Base-by-base conservation (phyloP, 2,329 filamentous ascomycete genomes). In the Pyrenophora seminiperda region DNA sequence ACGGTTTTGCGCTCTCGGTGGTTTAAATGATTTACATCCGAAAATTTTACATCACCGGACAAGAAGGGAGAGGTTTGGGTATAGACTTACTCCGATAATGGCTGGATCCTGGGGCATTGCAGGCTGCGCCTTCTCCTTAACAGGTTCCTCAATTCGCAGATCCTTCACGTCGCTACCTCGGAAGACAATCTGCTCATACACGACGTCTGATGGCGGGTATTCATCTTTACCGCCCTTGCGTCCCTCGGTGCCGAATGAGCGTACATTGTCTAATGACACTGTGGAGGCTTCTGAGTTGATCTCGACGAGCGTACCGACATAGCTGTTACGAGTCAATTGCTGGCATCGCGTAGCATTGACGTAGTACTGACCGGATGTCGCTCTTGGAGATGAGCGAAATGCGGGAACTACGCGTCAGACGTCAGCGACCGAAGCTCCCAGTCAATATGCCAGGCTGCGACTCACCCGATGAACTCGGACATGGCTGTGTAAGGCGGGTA, bases 161-260 rank as follows among this genome's bases (percentile, higher is more conserved):
- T 99, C 94, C 77, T 99, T 99, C 71, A 99, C 94, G 79, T 99
- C 94, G 74, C 91, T 97, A 65, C 94, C 94, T 54, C 93, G 88
- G 76, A 99, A 99, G 59, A 99, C 91, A 70, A 99, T 97, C 78
- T 97, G 97, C 73, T 97, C 94, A 79, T 97, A 99, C 68, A 96
- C 83, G 72, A 90, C 90, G 55, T 94, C 87, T 27, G 90, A 93
- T 3, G 91, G 83, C 30, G 88, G 78, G 50, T 96, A 89, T 76
- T 96, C 92, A 58, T 95, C 89, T 14, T 87, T 83, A 14, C 88
- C 87, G 62, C 87, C 86, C 70, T 87, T 88, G 59, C 94, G 90
- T 48, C 91, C 92, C 78, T 99, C 94, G 22, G 94, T 97, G 63
- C 94, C 94, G 71, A 88, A 95, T 3, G 93, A 97, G 58, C 87